Base-by-base conservation (phyloP, 2,329 filamentous ascomycete genomes). In the Talaromyces pinophilus region DNA sequence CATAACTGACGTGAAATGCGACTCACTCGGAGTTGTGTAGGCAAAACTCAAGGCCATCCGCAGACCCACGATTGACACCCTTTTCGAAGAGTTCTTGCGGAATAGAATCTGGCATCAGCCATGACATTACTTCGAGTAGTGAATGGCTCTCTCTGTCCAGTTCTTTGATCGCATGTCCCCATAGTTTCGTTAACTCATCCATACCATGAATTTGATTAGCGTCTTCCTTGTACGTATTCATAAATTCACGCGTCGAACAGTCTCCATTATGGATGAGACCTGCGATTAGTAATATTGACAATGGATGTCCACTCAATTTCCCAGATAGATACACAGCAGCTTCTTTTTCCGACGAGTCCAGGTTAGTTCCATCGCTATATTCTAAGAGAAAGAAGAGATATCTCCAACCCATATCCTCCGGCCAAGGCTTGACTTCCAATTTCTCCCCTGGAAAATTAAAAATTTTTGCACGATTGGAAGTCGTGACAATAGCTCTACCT, bases 21-120 rank as follows among this genome's bases (percentile, higher is more conserved):
- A 42, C 40, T 42, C 40, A 42, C 40, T 42, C 4, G 40, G 6
- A 2, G 5, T 42, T 42, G 13, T 42, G 1, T 17, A 15, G 40
- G 15, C 40, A 42, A 17, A 42, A 42, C 40, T 42, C 40, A 42
- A 42, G 40, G 17, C 40, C 40, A 42, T 42, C 0, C 15, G 25
- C 30, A 17, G 50, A 19, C 8, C 5, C 5, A 17, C n/a, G 3
- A 28, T 3, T 48, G 3, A 35, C 15, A 3, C 40, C 40, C 40
- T 42, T 6, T n/a, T 62, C 59, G 42, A 62, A 62, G 17, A 62
- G 25, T 35, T 62, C 46, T 19, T 40, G 44, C 10, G 59, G 44
- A 38, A 62, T 62, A 1, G 5, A 11, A 52, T 62, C 44, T 62
- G 59, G 30, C 17, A 50, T 50, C 42, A 62, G 52, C 17, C 48